Conservation (phyloP, 208 protist species). For the Leishmania guyanensis region DNA sequence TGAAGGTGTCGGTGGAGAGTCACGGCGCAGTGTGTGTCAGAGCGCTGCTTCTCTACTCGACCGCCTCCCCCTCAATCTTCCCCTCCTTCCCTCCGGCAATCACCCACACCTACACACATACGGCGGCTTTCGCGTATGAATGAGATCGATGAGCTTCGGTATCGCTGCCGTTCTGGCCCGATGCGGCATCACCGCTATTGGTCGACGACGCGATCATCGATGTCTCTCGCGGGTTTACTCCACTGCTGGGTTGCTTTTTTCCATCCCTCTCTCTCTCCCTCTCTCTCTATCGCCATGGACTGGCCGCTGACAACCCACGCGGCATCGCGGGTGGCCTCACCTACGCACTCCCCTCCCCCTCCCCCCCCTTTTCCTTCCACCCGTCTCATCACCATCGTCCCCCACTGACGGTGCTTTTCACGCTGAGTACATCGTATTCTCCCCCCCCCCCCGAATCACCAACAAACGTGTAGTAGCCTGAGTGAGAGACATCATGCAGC, state of each 20-base stretch:
- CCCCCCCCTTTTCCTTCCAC: background rate
- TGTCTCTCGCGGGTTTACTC: background rate
- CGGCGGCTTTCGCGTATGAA: no score
- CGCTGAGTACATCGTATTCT: no score
- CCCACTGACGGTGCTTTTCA: background rate
- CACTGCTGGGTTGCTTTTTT: no score
- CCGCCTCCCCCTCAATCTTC: background rate
- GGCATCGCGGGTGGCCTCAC: background rate
- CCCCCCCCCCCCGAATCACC: no score
- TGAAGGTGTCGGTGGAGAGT: background rate
- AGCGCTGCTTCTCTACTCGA: background rate
- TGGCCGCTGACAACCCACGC: background rate
- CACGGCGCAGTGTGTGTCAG: background rate
- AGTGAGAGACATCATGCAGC: slow-evolving; percentile 36
- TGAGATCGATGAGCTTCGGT: no score
- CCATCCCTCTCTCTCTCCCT: background rate
- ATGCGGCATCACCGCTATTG: background rate
- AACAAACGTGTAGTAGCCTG: background rate
- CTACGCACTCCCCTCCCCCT: background rate
- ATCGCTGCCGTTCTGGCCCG: background rate
- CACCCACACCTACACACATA: no score
- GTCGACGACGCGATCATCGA: background rate
- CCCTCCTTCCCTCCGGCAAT: no score
- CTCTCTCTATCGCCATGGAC: background rate
- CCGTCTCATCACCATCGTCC: no score